Evolutionary conservation across 1,139 yeast genomes (phyloP).

Genomic region (Spathaspora sp.): DNA sequence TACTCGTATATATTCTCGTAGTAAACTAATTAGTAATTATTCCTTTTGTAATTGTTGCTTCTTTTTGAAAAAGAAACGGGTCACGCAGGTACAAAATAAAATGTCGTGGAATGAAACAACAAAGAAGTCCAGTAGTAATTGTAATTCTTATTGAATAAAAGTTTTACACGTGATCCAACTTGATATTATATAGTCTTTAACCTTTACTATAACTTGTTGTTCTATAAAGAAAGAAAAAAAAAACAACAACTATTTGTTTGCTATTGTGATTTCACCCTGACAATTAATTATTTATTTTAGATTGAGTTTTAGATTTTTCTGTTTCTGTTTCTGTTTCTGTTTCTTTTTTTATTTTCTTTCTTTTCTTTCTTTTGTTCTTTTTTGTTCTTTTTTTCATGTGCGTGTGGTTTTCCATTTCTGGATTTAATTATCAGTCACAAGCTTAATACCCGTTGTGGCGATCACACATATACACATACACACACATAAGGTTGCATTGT

Average conservation of each 20-base stretch:
- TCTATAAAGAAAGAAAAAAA: too few relatives aligned
- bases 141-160: too few relatives aligned
- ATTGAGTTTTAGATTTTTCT: not conserved
- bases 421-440: too few relatives aligned
- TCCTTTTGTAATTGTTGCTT: not conserved
- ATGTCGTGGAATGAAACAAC: not conserved
- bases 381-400: not conserved
- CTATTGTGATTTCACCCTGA: not conserved
- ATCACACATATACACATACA: too few relatives aligned
- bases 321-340: not conserved
- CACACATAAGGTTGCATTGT: too few relatives aligned
- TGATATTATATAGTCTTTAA: too few relatives aligned
- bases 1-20: not conserved
- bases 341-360: not conserved
- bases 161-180: too few relatives aligned
- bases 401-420: too few relatives aligned
- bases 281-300: not conserved
- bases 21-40: not conserved
- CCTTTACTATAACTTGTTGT: too few relatives aligned
- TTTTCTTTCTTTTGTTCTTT: not conserved
- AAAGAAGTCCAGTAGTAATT: too few relatives aligned
- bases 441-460: too few relatives aligned
- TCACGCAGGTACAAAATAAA: conserved; percentile 1
- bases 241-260: not conserved
- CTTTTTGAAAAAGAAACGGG: conserved; percentile 1